Evolutionary conservation across 768 basidiomycete genomes (phyloP).

Genomic region (Pleurotus salmoneostramineus): DNA sequence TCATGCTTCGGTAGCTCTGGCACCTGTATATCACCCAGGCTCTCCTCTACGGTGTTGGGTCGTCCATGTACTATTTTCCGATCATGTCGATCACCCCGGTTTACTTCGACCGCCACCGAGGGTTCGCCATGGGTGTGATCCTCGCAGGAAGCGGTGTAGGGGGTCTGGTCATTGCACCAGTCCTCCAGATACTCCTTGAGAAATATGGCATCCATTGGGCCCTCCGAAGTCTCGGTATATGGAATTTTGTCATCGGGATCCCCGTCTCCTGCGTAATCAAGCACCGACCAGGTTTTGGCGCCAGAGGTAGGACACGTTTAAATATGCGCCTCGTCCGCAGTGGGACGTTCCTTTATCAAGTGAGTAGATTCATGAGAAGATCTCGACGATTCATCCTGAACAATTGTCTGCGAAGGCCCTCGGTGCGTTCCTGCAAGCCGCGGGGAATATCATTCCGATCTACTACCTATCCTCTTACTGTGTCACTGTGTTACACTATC

Average conservation of each 20-base stretch:
- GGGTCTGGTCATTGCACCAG: conserved; percentile 39
- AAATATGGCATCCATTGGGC: conserved; percentile 29
- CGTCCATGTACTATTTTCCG: conserved; percentile 40
- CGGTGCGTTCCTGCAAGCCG: conserved; percentile 38
- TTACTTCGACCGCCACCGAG: conserved; percentile 41
- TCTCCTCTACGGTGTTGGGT: conserved; percentile 37
- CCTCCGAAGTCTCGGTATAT: conserved; percentile 34
- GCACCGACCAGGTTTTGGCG: conserved; percentile 18
- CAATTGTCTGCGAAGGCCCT: conserved; percentile 21
- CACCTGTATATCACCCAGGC: conserved; percentile 39
- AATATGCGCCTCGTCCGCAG: conserved; percentile 32
- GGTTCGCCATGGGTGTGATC: conserved; percentile 40
- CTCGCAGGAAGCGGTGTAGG: conserved; percentile 37
- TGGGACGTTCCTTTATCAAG: conserved; percentile 39
- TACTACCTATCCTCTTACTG: conserved; percentile 42
- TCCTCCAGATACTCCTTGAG: conserved; percentile 29
- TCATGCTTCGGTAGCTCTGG: conserved; percentile 27
- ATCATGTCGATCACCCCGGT: conserved; percentile 36
- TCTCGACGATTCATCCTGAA: neutral
- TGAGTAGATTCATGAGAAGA: neutral
- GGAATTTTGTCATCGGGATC: conserved; percentile 33
- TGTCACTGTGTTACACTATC: conserved; percentile 31
- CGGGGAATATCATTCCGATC: conserved; percentile 39
- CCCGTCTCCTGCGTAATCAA: conserved; percentile 31
- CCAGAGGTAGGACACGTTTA: conserved; percentile 22